phyloP scores from a whole-genome alignment of 2,329 filamentous ascomycete genomes.

The Periglandula ipomoeae region DNA sequence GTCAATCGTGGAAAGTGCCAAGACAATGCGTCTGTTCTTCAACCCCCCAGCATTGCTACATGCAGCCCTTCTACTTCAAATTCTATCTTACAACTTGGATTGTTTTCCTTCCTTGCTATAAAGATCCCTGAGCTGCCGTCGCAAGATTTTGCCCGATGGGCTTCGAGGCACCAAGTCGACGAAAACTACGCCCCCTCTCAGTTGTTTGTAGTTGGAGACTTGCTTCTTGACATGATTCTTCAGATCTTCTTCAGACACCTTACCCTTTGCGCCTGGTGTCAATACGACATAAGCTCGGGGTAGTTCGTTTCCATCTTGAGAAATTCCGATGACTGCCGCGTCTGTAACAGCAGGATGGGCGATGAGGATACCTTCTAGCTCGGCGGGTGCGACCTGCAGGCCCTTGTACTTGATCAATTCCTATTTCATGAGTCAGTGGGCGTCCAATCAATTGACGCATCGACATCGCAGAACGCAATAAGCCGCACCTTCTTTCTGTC shows the following conservation, averaged over 20 bases:
- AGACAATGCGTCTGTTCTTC: too few relatives aligned
- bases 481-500: slow-evolving; percentile 58
- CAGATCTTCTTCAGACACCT: slow-evolving; percentile 17
- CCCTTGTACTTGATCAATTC: slow-evolving; percentile 51
- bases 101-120: neutral
- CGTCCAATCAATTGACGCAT: neutral
- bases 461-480: too few relatives aligned
- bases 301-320: slow-evolving; percentile 34
- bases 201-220: slow-evolving; percentile 49
- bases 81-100: neutral
- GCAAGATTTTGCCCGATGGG: slow-evolving; percentile 39
- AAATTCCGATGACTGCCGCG: slow-evolving; percentile 52
- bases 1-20: too few relatives aligned
- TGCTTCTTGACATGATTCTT: slow-evolving; percentile 16
- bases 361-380: slow-evolving; percentile 43
- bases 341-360: slow-evolving; percentile 38
- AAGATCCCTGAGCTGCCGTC: slow-evolving; percentile 25
- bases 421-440: slow-evolving; percentile 19
- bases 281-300: slow-evolving; percentile 34
- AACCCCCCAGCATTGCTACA: too few relatives aligned
- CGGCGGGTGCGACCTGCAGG: slow-evolving; percentile 57
- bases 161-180: slow-evolving; percentile 61
- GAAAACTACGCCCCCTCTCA: slow-evolving; percentile 61
- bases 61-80: too few relatives aligned
- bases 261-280: slow-evolving; percentile 13